Percentiles rank a stretch among this genome's conserved stretches.
Conservation (phyloP, 768 basidiomycete species). For the Mycena rebaudengoi region DNA sequence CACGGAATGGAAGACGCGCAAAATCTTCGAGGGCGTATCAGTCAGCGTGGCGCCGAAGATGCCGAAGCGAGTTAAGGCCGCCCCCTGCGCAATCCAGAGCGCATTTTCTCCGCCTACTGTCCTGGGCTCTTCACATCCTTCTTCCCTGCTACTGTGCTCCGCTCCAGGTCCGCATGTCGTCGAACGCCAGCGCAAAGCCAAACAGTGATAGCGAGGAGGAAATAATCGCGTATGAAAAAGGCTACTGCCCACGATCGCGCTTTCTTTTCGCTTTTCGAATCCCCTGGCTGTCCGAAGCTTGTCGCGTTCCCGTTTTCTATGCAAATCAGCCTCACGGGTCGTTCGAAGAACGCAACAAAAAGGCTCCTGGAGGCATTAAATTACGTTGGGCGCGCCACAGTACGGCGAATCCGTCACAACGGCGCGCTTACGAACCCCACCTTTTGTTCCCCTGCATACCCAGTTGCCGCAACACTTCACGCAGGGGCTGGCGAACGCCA, state of each 20-base stretch:
- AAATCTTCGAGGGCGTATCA: conserved; percentile 8
- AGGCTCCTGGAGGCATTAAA: neutral
- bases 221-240: neutral
- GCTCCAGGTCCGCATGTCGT: neutral
- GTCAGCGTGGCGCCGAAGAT: conserved; percentile 21
- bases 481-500: conserved; percentile 13
- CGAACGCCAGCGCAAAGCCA: conserved; percentile 7
- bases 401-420: conserved; percentile 9
- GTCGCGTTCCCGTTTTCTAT: conserved; percentile 16
- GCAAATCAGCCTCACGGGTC: conserved; percentile 10
- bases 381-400: conserved; percentile 1
- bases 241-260: neutral
- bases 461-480: conserved; percentile 1
- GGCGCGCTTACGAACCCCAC: neutral
- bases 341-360: conserved; percentile 14
- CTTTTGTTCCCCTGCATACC: conserved; percentile 11
- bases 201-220: conserved; percentile 8
- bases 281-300: conserved; percentile 21
- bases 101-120: conserved; percentile 11
- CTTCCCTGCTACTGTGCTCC: neutral
- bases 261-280: conserved; percentile 14
- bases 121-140: neutral
- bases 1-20: conserved; percentile 10
- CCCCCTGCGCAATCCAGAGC: neutral
- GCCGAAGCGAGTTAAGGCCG: conserved; percentile 22